Evolutionary conservation across 306 rosid species (phyloP).

Genomic region (Casuarina glauca): DNA sequence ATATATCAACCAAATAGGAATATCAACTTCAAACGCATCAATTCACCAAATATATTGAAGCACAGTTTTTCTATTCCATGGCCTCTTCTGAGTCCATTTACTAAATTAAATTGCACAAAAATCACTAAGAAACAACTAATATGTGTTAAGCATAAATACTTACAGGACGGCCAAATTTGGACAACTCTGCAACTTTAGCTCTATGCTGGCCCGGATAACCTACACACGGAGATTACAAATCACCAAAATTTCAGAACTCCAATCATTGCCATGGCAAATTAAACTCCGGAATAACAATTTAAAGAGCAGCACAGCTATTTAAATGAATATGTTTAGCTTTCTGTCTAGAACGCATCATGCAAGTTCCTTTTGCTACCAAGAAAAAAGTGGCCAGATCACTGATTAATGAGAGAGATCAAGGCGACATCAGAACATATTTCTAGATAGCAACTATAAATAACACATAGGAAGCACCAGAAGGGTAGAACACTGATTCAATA

Average conservation of each 20-base stretch:
- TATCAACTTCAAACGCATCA: neutral
- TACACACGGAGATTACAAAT: slow-evolving; percentile 35
- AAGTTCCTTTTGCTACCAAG: neutral
- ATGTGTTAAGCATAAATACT: slow-evolving; percentile 35
- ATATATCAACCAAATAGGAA: neutral
- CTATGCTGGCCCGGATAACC: slow-evolving; percentile 89
- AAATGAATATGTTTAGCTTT: neutral
- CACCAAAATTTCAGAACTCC: slow-evolving; percentile 24
- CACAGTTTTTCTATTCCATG: neutral
- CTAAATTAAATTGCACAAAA: slow-evolving; percentile 10
- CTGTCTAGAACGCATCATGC: neutral
- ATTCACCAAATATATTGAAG: neutral
- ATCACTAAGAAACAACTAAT: slow-evolving; percentile 21
- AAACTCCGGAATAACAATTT: neutral
- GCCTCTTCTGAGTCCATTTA: slow-evolving; percentile 15
- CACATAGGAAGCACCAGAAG: neutral
- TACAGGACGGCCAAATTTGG: slow-evolving; percentile 98
- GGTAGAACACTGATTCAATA: neutral
- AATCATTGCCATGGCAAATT: neutral
- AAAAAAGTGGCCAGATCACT: neutral
- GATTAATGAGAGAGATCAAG: neutral
- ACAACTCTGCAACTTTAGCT: slow-evolving; percentile 64
- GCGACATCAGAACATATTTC: neutral
- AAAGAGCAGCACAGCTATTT: neutral
- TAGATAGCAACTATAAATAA: neutral